Evolutionary conservation across 2,329 filamentous ascomycete genomes (phyloP).

Genomic region (Botrytis squamosa): DNA sequence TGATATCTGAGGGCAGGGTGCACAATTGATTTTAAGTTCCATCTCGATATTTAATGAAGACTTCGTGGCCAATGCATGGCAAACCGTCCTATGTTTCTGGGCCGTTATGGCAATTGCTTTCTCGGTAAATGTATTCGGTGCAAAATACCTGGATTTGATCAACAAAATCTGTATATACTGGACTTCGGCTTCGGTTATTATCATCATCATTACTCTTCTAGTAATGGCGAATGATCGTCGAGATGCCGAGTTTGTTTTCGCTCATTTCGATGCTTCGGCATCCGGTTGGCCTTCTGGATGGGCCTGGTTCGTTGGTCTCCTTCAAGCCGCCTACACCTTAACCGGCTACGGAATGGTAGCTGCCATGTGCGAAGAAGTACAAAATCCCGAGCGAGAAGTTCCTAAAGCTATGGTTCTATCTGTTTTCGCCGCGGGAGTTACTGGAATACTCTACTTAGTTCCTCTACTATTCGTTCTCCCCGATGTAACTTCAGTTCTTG

Average conservation of each 20-base stretch:
- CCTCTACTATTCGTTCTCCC: conserved; percentile 76
- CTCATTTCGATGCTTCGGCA: conserved; percentile 63
- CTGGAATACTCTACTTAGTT: conserved; percentile 66
- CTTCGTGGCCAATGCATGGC: conserved; percentile 65
- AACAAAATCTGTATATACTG: conserved; percentile 74
- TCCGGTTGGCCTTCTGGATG: conserved; percentile 68
- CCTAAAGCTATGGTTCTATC: conserved; percentile 70
- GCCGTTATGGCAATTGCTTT: conserved; percentile 66
- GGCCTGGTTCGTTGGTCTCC: conserved; percentile 70
- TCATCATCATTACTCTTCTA: conserved; percentile 62
- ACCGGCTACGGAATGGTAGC: conserved; percentile 49
- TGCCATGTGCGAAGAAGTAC: conserved; percentile 71
- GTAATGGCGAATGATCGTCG: conserved; percentile 56
- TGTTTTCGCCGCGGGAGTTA: conserved; percentile 64
- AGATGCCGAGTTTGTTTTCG: conserved; percentile 63
- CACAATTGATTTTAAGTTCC: conserved; percentile 63
- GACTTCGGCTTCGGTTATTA: conserved; percentile 64
- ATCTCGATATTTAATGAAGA: conserved; percentile 70
- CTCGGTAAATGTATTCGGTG: conserved; percentile 62
- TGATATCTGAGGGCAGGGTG: conserved; percentile 48
- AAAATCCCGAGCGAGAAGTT: conserved; percentile 65
- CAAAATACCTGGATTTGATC: conserved; percentile 62
- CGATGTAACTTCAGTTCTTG: conserved; percentile 60
- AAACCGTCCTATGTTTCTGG: conserved; percentile 72
- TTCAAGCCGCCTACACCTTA: conserved; percentile 58